Evolutionary conservation across 2,329 filamentous ascomycete species (phyloP).

Genomic region (Aspergillus brasiliensis): DNA sequence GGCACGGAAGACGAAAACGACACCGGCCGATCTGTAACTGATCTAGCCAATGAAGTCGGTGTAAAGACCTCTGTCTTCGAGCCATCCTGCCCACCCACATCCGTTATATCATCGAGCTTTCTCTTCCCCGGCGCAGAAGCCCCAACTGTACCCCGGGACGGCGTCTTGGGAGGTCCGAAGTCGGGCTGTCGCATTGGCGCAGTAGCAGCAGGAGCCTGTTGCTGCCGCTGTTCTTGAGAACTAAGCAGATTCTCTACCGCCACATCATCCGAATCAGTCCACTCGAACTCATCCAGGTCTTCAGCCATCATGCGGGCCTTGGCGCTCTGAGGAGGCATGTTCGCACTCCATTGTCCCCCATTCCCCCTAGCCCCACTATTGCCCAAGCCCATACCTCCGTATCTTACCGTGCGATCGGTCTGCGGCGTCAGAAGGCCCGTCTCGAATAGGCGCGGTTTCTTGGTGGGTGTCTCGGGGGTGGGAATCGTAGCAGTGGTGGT

Average conservation of each 20-base stretch:
- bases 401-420: conserved; percentile 24
- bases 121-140: conserved; percentile 43
- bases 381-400: neutral
- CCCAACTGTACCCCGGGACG: neutral
- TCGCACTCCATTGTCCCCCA: neutral
- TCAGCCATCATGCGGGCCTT: conserved; percentile 36
- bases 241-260: conserved; percentile 28
- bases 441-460: conserved; percentile 6
- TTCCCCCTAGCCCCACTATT: too few species aligned
- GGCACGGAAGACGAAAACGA: conserved; percentile 12
- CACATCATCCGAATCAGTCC: conserved; percentile 41
- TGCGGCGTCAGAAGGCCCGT: conserved; percentile 39
- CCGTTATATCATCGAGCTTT: conserved; percentile 23
- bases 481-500: neutral
- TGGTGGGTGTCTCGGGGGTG: conserved; percentile 28
- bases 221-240: conserved; percentile 1
- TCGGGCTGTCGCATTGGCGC: conserved; percentile 29
- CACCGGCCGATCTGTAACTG: neutral
- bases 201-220: neutral
- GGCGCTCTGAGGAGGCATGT: conserved; percentile 27
- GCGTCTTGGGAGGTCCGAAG: conserved; percentile 35
- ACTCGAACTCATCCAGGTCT: conserved; percentile 40
- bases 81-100: conserved; percentile 21
- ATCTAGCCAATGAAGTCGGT: neutral
- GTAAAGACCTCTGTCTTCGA: neutral